Base-by-base conservation (phyloP, 208 protist genomes). In the Trypanosomatidae sp. region DNA sequence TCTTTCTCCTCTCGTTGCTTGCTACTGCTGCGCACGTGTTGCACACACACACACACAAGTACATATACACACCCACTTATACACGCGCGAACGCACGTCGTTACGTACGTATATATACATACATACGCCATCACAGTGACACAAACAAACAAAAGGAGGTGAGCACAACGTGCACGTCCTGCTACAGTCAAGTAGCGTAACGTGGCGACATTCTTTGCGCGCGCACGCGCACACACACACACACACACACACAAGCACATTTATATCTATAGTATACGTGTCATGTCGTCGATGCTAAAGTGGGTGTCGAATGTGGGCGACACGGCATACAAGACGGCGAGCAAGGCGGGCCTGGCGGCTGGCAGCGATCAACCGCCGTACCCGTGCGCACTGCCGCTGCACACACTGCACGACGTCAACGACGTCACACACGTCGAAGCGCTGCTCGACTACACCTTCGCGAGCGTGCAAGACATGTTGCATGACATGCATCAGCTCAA, bases 281-380 rank as follows among this genome's bases (percentile, higher is more conserved):
- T 23, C 8, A 3, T n/a, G n/a, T n/a, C n/a, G n/a, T n/a, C n/a
- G n/a, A 90, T 92, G 83, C 73, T 78, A 26, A 76, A 84, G 35
- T 61, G 73, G 22, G 48, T 89, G 16, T 71, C 69, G 2, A 49
- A 54, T 3, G 69, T 88, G 44, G 78, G 78, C 15, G 66, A 78
- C 35, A 69, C 64, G 7, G 79, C 83, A 7, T 88, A 88, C 61
- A 65, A 72, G 40, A 74, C 76, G 5, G 83, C 78, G 6, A 56
- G 73, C 32, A 84, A 71, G 64, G 82, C 72, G 13, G 83, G 78
- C 28, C 52, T 88, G 10, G 67, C 78, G 6, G 76, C 73, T 2
- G 79, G 77, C 39, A 66, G 56, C 3, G 69, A 87, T 21, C 67
- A 88, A 55, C 83, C 83, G 0, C 75, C 83, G 11, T 92, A 92